These are phyloP conservation scores for Penicillium tannophilum DNA, from an alignment of 495 filamentous ascomycete genomes.

Conservation along the genomic window DNA sequence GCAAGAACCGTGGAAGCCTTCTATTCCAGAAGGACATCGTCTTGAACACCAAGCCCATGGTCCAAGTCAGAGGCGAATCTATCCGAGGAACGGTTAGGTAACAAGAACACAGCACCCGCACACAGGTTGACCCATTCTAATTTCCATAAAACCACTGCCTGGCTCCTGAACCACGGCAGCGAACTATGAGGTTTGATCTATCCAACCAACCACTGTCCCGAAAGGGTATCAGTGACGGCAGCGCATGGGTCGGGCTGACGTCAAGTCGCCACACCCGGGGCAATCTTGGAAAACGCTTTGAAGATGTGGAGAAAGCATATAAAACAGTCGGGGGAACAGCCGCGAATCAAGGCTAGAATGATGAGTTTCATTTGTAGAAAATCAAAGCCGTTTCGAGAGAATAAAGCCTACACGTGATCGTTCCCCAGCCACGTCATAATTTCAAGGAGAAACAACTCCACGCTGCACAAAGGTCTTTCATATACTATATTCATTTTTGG, in stretches of 20 bases:
- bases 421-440: constrained; percentile 20
- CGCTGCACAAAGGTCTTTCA: constrained; percentile 6
- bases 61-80: not conserved
- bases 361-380: not conserved
- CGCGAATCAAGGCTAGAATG: not conserved
- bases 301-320: constrained; percentile 14
- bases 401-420: constrained; percentile 13
- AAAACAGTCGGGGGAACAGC: not conserved
- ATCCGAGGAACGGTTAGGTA: not conserved
- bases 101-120: not conserved
- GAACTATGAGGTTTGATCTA: not conserved
- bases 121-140: not conserved
- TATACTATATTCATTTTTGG: not conserved
- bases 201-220: not conserved
- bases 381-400: not conserved
- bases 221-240: not conserved
- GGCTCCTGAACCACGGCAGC: not conserved
- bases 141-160: not conserved
- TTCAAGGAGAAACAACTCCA: constrained; percentile 9
- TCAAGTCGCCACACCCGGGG: constrained; percentile 30
- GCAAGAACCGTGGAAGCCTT: not conserved
- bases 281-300: not conserved
- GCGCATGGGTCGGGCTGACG: constrained; percentile 22
- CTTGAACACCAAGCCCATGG: not conserved
- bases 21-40: not conserved